Evolutionary conservation across 148 eudicot species (phyloP).

Genomic region (Pharnaceum exiguum): DNA sequence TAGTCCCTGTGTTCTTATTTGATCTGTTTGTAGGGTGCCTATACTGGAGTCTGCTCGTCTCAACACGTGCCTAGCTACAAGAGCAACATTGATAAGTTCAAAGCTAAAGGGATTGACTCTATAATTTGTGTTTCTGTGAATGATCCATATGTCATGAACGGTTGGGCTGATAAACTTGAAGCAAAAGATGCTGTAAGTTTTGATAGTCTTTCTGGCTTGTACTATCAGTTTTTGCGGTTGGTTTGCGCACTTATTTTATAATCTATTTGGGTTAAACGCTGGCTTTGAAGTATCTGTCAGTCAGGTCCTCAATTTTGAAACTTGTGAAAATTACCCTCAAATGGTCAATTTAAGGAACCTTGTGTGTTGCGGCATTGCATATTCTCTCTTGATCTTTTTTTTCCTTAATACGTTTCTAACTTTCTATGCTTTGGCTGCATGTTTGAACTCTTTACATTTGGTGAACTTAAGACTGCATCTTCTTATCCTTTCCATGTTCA

Average conservation of each 20-base stretch:
- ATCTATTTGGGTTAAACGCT: not conserved
- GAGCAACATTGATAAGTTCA: slow-evolving; percentile 77
- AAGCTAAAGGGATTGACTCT: slow-evolving; percentile 81
- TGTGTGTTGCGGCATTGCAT: no score
- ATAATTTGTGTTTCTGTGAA: slow-evolving; percentile 85
- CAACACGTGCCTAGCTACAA: slow-evolving; percentile 98
- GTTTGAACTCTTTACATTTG: no score
- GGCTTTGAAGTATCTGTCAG: not conserved
- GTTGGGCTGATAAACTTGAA: slow-evolving; percentile 96
- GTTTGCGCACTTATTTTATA: no score
- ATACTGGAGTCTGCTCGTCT: slow-evolving; percentile 87
- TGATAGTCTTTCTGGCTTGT: slow-evolving; percentile 4
- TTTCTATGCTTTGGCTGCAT: no score
- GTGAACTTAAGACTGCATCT: no score
- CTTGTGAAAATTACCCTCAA: no score
- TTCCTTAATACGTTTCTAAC: no score
- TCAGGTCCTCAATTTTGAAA: no score
- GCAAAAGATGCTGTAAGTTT: slow-evolving; percentile 78
- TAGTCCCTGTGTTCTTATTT: no score
- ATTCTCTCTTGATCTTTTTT: no score
- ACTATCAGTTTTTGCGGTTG: not conserved
- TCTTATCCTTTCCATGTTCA: no score
- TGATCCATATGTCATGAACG: slow-evolving; percentile 88
- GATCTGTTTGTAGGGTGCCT: slow-evolving; percentile 69
- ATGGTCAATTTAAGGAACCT: no score